These are phyloP conservation scores for Yarrowia divulgata DNA, from an alignment of 805 yeast genomes.

Conservation along the genomic window DNA sequence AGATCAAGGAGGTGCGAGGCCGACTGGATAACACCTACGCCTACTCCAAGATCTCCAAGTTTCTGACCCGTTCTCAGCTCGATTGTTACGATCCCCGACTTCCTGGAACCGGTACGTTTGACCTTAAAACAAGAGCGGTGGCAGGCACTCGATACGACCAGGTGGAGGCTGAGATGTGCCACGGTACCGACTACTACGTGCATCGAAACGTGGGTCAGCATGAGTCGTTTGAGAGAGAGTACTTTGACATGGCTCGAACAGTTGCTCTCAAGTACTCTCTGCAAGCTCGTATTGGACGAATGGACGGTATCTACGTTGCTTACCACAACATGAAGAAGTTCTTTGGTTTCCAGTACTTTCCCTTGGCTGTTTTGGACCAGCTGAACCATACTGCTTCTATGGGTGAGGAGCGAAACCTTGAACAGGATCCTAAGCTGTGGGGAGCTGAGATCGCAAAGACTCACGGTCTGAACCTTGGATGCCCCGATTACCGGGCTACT, in stretches of 20 bases:
- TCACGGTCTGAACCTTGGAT: not conserved
- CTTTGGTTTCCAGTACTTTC: conserved; percentile 90
- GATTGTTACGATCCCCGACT: conserved; percentile 79
- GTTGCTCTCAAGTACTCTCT: conserved; percentile 83
- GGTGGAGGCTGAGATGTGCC: conserved; percentile 50
- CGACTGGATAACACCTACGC: conserved; percentile 59
- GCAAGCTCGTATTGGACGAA: conserved; percentile 93
- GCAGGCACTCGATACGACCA: conserved; percentile 80
- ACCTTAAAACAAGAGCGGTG: conserved; percentile 89
- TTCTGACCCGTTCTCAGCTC: conserved; percentile 86
- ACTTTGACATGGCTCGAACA: conserved; percentile 73
- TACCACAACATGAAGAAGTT: conserved; percentile 82
- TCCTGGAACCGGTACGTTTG: conserved; percentile 93
- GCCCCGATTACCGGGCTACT: not conserved
- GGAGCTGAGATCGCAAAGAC: not conserved
- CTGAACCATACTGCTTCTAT: conserved; percentile 54
- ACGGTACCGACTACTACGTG: conserved; percentile 73
- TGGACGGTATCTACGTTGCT: conserved; percentile 96
- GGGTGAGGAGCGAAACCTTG: not conserved
- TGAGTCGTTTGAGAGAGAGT: conserved; percentile 86
- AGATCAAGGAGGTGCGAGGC: conserved; percentile 26
- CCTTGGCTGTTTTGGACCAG: conserved; percentile 73
- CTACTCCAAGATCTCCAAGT: conserved; percentile 70
- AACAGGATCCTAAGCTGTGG: conserved; percentile 22
- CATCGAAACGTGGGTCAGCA: conserved; percentile 64